Evolutionary conservation across 176 grass and related monocot genomes (phyloP).

Genomic region (Ensete glaucum): DNA sequence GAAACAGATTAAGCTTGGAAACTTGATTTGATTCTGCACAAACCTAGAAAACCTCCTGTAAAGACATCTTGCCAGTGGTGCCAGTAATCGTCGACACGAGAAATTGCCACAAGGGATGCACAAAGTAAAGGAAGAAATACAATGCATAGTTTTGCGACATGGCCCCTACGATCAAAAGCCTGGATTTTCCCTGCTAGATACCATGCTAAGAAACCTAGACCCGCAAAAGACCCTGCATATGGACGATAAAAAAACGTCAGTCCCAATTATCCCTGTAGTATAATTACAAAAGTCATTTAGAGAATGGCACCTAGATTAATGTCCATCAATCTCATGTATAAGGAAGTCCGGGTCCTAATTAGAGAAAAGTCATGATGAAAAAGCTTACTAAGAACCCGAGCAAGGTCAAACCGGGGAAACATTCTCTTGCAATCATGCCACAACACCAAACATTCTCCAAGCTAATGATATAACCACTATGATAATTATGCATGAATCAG

Average conservation of each 20-base stretch:
- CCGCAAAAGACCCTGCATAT: conserved; percentile 9
- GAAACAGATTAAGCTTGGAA: not conserved
- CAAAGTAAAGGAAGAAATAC: conserved; percentile 7
- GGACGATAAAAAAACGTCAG: not conserved
- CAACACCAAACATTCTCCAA: no score
- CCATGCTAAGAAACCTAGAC: conserved; percentile 13
- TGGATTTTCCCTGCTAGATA: conserved; percentile 6
- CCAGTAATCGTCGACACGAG: conserved; percentile 16
- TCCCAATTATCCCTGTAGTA: no score
- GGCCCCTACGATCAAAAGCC: conserved; percentile 10
- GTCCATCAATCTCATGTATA: no score
- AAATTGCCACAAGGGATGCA: conserved; percentile 10
- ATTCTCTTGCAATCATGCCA: no score
- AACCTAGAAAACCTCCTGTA: conserved; percentile 16
- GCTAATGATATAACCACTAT: no score
- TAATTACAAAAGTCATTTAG: no score
- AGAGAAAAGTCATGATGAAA: not conserved
- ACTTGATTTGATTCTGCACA: not conserved
- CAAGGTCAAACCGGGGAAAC: no score
- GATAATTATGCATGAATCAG: no score
- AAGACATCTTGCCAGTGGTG: conserved; percentile 21
- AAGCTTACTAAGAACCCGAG: not conserved
- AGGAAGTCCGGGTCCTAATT: not conserved
- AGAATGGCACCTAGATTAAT: no score
- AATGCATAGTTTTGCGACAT: conserved; percentile 18